Evolutionary conservation across 495 filamentous ascomycete genomes (phyloP), one percentile per base, ranked within the genome.

Genomic region (Neurospora sp.): DNA sequence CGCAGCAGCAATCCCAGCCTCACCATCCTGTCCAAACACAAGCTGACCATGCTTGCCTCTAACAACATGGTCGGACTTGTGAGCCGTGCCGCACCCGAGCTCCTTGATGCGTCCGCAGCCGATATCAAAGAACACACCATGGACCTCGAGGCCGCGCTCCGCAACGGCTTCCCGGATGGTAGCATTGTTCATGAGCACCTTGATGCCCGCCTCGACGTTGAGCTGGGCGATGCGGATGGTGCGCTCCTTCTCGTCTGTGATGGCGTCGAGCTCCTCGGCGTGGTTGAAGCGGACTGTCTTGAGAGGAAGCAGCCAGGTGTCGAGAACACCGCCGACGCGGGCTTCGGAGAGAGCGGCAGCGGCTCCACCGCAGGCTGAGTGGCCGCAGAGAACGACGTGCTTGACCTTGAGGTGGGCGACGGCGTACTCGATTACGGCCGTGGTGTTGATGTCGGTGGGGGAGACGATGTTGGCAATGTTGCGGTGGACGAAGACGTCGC

Each of bases 391-490:
- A 66, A 97, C 89, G 42, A 97, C 85, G 81, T 94, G 92, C 81
- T 92, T 87, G 75, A 97, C 93, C 69, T 90, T 89, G 40, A 97
- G 85, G 78, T 90, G 83, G 39, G 76, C 82, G 54, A 97, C 92
- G 72, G 93, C 91, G 79, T 91, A 97, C 77, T 94, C 90, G 84
- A 97, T 90, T n/a, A 96, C 94, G 72, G 89, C 87, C 18, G 87
- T 83, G 44, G 90, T 89, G 83, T 87, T 92, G 77, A 96, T 87
- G 81, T 97, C 94, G 77, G 88, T 89, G 14, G 91, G 85, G 72
- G 90, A 89, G 70, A 97, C 81, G 81, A 96, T 87, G 84, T 97
- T 97, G 80, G 93, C 94, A 82, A 97, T 96, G 86, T 97, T 97
- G 80, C 94, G 92, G 86, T 97, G 94, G 71, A 93, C 91, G 81